phyloP scores from a whole-genome alignment of 148 eudicot genomes.

The Vaccinium darrowii region DNA sequence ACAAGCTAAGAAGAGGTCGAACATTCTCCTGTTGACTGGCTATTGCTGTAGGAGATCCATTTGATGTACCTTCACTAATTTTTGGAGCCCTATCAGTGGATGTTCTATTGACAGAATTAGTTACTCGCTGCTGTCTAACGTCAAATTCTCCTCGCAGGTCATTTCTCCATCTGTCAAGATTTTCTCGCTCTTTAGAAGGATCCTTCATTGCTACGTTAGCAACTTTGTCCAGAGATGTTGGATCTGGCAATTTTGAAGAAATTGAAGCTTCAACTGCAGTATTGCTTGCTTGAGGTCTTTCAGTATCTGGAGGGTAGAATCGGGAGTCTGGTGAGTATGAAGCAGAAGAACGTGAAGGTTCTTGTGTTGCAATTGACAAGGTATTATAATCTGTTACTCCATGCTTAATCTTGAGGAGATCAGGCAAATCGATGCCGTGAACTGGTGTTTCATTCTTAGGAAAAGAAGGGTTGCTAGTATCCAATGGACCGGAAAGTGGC shows the following conservation, averaged over 20 bases:
- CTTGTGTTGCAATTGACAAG: constrained; percentile 48
- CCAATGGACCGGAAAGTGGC: constrained; percentile 75
- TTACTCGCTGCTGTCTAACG: constrained; percentile 49
- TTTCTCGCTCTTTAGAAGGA: constrained; percentile 33
- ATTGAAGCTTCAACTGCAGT: constrained; percentile 44
- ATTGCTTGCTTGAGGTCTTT: constrained; percentile 58
- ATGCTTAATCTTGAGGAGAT: constrained; percentile 45
- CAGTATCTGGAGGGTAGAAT: constrained; percentile 42
- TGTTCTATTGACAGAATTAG: constrained; percentile 39
- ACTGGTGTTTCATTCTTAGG: constrained; percentile 45
- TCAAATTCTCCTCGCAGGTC: constrained; percentile 59
- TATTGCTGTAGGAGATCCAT: constrained; percentile 39
- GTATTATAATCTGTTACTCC: constrained; percentile 37
- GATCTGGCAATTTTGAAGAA: constrained; percentile 49
- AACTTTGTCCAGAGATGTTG: constrained; percentile 48
- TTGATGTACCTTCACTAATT: constrained; percentile 53
- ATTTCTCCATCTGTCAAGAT: constrained; percentile 35
- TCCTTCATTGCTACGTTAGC: constrained; percentile 41
- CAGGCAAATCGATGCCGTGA: constrained; percentile 57
- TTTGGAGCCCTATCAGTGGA: constrained; percentile 63
- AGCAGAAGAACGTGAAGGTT: constrained; percentile 42
- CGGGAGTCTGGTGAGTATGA: constrained; percentile 45
- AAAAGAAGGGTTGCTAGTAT: constrained; percentile 56
- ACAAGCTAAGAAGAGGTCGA: constrained; percentile 84
- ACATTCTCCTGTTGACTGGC: constrained; percentile 74